Percentiles rank a stretch among this genome's conserved stretches.
These are phyloP conservation scores for Mycena leptocephala DNA, from an alignment of 768 basidiomycete genomes.

Conservation along the genomic window DNA sequence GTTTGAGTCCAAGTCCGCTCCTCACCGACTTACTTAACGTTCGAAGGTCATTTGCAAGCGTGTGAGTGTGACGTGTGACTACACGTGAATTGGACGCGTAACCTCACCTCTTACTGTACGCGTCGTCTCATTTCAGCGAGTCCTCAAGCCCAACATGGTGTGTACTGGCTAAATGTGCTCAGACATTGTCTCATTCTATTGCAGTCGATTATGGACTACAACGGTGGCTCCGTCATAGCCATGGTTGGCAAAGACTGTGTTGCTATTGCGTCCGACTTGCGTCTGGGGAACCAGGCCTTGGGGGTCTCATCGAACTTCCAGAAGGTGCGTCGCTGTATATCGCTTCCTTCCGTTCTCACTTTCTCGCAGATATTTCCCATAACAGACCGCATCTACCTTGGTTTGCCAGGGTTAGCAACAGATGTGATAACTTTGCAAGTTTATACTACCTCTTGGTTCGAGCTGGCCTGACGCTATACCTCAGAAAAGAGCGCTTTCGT, in stretches of 20 bases:
- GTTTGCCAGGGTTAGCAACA: constrained; percentile 93
- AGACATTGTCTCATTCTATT: constrained; percentile 30
- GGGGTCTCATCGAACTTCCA: constrained; percentile 94
- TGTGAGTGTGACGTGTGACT: constrained; percentile 34
- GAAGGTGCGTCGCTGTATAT: constrained; percentile 72
- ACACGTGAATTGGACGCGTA: constrained; percentile 61
- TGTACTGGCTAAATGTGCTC: constrained; percentile 22
- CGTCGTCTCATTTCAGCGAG: constrained; percentile 34
- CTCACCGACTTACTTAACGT: neutral
- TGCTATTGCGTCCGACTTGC: constrained; percentile 96
- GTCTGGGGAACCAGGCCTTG: constrained; percentile 90
- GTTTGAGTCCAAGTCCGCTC: constrained; percentile 1
- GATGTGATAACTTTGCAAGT: constrained; percentile 94
- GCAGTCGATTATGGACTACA: constrained; percentile 92
- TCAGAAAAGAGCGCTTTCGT: constrained; percentile 91
- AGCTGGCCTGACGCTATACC: constrained; percentile 16
- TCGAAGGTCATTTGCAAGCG: neutral
- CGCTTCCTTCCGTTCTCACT: constrained; percentile 30
- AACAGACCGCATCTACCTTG: constrained; percentile 92
- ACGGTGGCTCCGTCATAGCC: constrained; percentile 99
- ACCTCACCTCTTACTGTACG: constrained; percentile 40
- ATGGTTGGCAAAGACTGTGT: constrained; percentile 99
- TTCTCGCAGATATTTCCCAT: constrained; percentile 89
- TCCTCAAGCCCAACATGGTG: constrained; percentile 57
- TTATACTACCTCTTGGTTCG: neutral